Base-by-base conservation (phyloP, 805 yeast species). In the Wickerhamiella domercqiae region DNA sequence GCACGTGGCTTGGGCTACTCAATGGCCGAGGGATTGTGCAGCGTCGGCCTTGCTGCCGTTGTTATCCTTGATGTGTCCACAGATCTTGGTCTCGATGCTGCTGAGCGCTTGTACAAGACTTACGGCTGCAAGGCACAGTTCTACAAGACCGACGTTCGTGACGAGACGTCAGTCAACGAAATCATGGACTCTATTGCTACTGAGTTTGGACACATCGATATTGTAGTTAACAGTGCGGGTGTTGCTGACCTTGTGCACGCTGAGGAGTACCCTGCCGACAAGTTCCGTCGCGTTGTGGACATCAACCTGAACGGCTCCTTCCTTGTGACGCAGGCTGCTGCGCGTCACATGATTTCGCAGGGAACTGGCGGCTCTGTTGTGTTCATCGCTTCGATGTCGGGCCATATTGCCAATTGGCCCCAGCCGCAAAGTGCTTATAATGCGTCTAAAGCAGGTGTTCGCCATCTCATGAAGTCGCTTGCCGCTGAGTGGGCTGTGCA, bases 401-500 rank as follows among this genome's bases (percentile, higher is more conserved):
- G 77, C 29, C 66, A 74, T 43, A 74, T 74, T 45, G 80, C 73
- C 51, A 74, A 74, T 62, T 75, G 73, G 66, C 80, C 81, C 30
- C 79, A 74, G 59, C 78, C 78, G 9, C 80, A 74, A 58, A 59
- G 67, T 44, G 75, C 77, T 55, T 75, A 74, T 65, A 75, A 75
- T 60, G 77, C 76, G 62, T 70, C 78, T 50, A 74, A 75, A 64
- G 80, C 81, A 22, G 81, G 74, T 42, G 81, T 75, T 28, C 67
- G 69, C 45, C 81, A 75, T 58, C 64, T 75, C 58, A 72, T 66
- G 50, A 64, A 71, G 56, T 71, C 78, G n/a, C 66, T 74, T 47
- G 78, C 80, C 22, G 73, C 76, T 42, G 81, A 74, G 58, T 74
- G 81, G 81, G 80, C 81, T 37, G 71, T 70, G 42, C 68, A 69